phyloP scores from a whole-genome alignment of 2,329 filamentous ascomycete genomes.

The Claviceps sp. region DNA sequence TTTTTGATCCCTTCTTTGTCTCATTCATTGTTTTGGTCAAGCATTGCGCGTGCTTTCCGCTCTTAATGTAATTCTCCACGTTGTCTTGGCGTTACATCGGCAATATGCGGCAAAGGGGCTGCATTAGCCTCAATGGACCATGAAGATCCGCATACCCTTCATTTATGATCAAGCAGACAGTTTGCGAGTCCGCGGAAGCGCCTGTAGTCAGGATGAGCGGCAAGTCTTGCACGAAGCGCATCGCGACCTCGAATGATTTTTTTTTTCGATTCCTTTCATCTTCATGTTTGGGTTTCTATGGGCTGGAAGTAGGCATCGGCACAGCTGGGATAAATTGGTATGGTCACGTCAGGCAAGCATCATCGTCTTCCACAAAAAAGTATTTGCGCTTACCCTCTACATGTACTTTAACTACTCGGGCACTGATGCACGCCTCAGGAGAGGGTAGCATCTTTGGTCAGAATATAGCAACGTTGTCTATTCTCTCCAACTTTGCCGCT shows the following conservation, averaged over 20 bases:
- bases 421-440: slow-evolving; percentile 16
- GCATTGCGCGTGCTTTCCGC: slow-evolving; percentile 8
- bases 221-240: slow-evolving; percentile 18
- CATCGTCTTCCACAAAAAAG: slow-evolving; percentile 50
- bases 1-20: slow-evolving; percentile 7
- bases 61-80: slow-evolving; percentile 8
- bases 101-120: slow-evolving; percentile 11
- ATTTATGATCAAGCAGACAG: slow-evolving; percentile 18
- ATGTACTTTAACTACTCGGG: slow-evolving; percentile 51
- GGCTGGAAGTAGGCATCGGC: slow-evolving; percentile 1
- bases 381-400: slow-evolving; percentile 16
- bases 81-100: slow-evolving; percentile 16
- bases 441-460: slow-evolving; percentile 23
- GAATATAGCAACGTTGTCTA: slow-evolving; percentile 29
- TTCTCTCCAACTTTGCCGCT: slow-evolving; percentile 21
- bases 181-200: slow-evolving; percentile 13
- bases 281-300: slow-evolving; percentile 6
- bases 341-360: slow-evolving; percentile 47
- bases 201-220: slow-evolving; percentile 14
- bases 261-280: slow-evolving; percentile 6
- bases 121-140: slow-evolving; percentile 15
- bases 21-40: slow-evolving; percentile 9
- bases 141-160: slow-evolving; percentile 12
- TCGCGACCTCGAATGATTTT: slow-evolving; percentile 2
- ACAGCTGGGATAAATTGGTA: slow-evolving; percentile 6